Evolutionary conservation across 257 asterid species (phyloP).

Genomic region (Eucommia ulmoides): DNA sequence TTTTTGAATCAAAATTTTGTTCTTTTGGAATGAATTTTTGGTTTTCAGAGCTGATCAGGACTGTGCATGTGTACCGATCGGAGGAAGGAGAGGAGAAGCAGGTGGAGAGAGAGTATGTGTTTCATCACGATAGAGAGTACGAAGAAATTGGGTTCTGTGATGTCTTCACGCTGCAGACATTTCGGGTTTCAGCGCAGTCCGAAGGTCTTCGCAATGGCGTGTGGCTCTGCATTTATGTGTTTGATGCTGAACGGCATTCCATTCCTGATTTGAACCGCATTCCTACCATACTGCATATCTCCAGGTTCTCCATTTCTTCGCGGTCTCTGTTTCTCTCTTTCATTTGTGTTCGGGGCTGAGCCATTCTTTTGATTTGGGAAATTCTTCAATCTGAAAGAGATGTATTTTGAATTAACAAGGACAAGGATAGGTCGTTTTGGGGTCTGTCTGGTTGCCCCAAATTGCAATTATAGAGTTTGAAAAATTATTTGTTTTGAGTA

Average conservation of each 20-base stretch:
- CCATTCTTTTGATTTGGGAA: not conserved
- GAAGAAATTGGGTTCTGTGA: conserved; percentile 12
- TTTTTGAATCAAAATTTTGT: too few species aligned
- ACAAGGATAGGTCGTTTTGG: too few species aligned
- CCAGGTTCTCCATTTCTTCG: conserved; percentile 10
- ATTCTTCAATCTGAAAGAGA: not conserved
- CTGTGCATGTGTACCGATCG: conserved; percentile 14
- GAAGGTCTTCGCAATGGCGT: conserved; percentile 15
- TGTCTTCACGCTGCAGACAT: conserved; percentile 12
- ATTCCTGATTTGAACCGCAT: conserved; percentile 2
- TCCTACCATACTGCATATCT: conserved; percentile 10
- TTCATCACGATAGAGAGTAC: conserved; percentile 8
- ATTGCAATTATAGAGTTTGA: too few species aligned
- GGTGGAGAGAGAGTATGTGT: conserved; percentile 20
- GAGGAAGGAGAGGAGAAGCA: conserved; percentile 12
- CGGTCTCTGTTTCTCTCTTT: not conserved
- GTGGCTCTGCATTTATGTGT: conserved; percentile 22
- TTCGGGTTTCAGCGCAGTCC: conserved; percentile 11
- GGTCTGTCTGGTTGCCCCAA: too few species aligned
- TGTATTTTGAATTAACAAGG: too few species aligned
- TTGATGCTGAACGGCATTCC: conserved; percentile 1
- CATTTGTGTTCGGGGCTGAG: not conserved
- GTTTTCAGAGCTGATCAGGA: conserved; percentile 18
- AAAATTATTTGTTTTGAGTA: not conserved
- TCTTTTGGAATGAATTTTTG: not conserved